Conservation (phyloP, 306 rosid genomes). For the Acacia confusa region DNA sequence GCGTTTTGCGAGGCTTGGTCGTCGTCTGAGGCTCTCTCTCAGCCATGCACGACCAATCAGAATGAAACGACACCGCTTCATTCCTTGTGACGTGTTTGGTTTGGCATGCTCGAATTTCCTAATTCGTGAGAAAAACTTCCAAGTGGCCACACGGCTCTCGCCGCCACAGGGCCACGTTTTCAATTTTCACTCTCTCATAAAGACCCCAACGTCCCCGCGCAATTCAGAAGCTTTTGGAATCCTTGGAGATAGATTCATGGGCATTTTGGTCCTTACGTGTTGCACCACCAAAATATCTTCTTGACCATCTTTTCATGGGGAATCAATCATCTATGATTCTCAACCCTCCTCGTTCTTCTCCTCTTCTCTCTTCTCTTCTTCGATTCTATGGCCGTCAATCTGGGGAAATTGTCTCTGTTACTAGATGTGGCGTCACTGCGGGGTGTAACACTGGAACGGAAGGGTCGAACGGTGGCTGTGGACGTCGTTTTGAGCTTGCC, state of each 20-base stretch:
- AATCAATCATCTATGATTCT: slow-evolving; percentile 9
- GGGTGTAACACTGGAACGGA: slow-evolving; percentile 49
- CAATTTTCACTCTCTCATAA: slow-evolving; percentile 9
- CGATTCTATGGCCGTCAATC: slow-evolving; percentile 59
- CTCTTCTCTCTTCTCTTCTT: slow-evolving; percentile 13
- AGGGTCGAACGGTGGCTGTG: slow-evolving; percentile 45
- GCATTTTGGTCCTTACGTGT: slow-evolving; percentile 29
- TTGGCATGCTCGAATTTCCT: not conserved
- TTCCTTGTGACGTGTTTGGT: not conserved
- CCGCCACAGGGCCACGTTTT: slow-evolving; percentile 36
- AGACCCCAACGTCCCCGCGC: slow-evolving; percentile 1
- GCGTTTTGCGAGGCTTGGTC: slow-evolving; percentile 3
- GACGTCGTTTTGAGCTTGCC: slow-evolving; percentile 61
- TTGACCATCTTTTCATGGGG: slow-evolving; percentile 30
- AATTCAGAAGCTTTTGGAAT: not conserved
- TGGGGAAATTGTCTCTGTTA: slow-evolving; percentile 70
- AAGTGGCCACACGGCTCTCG: slow-evolving; percentile 45
- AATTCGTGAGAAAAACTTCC: not conserved
- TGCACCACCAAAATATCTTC: slow-evolving; percentile 45
- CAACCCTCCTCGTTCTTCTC: not conserved
- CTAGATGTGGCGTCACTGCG: slow-evolving; percentile 65
- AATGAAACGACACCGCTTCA: slow-evolving; percentile 36
- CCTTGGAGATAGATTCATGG: not conserved
- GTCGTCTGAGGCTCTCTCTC: not conserved
- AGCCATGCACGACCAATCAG: slow-evolving; percentile 4